Percentiles rank a stretch among this genome's conserved stretches.
Conservation (phyloP, 768 basidiomycete species). For the Naematelia encephala region DNA sequence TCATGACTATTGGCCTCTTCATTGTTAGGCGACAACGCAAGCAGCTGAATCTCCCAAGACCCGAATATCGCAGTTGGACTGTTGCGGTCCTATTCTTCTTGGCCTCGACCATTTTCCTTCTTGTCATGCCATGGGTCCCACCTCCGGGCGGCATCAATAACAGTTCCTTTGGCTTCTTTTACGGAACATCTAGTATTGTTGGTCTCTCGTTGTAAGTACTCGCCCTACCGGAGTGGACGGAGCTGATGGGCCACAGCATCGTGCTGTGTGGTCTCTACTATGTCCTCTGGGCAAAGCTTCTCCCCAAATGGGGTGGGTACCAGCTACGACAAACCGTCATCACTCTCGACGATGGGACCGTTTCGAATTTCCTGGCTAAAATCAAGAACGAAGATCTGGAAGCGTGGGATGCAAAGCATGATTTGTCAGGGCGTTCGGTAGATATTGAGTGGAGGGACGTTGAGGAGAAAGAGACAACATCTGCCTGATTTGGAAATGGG, state of each 20-base stretch:
- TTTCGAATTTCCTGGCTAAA: slow-evolving; percentile 18
- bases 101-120: slow-evolving; percentile 42
- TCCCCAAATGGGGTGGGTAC: slow-evolving; percentile 56
- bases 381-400: slow-evolving; percentile 22
- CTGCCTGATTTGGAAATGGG: not conserved
- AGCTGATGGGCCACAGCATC: slow-evolving; percentile 6
- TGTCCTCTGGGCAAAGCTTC: slow-evolving; percentile 54
- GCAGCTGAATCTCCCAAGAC: slow-evolving; percentile 29
- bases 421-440: not conserved
- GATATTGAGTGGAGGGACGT: not conserved
- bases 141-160: slow-evolving; percentile 41
- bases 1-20: slow-evolving; percentile 50
- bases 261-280: slow-evolving; percentile 44
- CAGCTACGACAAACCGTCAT: slow-evolving; percentile 52
- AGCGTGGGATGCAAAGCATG: slow-evolving; percentile 22
- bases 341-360: slow-evolving; percentile 24
- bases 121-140: slow-evolving; percentile 51
- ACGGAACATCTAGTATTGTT: slow-evolving; percentile 19
- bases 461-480: not conserved
- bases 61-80: slow-evolving; percentile 33
- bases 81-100: slow-evolving; percentile 33
- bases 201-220: slow-evolving; percentile 29
- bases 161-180: slow-evolving; percentile 43
- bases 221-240: not conserved
- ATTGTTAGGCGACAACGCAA: slow-evolving; percentile 43